A percentile compares a stretch with the other conserved stretches of the same genome.
Evolutionary conservation across 2,329 filamentous ascomycete species (phyloP).

Genomic region (Trichophyton schoenleinii): DNA sequence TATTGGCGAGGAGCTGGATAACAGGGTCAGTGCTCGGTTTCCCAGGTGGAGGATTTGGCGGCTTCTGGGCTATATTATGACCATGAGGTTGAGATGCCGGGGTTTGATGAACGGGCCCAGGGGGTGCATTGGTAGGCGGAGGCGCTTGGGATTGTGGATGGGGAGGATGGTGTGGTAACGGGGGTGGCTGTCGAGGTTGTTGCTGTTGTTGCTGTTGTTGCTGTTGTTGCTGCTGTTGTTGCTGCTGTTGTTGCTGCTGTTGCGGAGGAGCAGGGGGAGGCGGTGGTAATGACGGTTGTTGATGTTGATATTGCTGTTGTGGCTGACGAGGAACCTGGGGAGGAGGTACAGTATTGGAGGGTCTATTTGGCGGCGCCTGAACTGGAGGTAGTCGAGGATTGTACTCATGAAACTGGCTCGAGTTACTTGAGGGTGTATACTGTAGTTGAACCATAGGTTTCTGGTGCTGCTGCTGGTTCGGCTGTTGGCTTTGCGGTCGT

Average conservation of each 20-base stretch:
- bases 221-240: neutral
- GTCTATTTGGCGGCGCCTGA: conserved; percentile 10
- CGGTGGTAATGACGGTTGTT: neutral
- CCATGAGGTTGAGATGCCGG: neutral
- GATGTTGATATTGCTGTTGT: neutral
- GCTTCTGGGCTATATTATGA: conserved; percentile 12
- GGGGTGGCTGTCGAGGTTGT: too few relatives aligned
- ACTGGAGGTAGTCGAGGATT: conserved; percentile 26
- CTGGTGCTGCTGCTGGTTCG: conserved; percentile 9
- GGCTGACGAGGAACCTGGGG: conserved; percentile 4
- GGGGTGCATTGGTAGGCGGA: neutral
- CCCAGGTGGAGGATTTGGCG: conserved; percentile 20
- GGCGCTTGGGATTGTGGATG: too few relatives aligned
- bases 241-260: neutral
- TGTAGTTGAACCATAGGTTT: conserved; percentile 34
- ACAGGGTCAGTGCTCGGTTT: conserved; percentile 39
- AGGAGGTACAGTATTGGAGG: neutral
- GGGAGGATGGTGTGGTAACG: too few relatives aligned
- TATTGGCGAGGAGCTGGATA: conserved; percentile 41
- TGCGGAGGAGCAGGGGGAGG: neutral
- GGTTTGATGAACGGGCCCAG: neutral
- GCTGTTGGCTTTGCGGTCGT: conserved; percentile 32
- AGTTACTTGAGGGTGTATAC: conserved; percentile 27
- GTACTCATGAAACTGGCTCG: conserved; percentile 31
- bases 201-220: too few relatives aligned